phyloP scores from a whole-genome alignment of 169 alveolate species.

The Plasmodium gonderi region DNA sequence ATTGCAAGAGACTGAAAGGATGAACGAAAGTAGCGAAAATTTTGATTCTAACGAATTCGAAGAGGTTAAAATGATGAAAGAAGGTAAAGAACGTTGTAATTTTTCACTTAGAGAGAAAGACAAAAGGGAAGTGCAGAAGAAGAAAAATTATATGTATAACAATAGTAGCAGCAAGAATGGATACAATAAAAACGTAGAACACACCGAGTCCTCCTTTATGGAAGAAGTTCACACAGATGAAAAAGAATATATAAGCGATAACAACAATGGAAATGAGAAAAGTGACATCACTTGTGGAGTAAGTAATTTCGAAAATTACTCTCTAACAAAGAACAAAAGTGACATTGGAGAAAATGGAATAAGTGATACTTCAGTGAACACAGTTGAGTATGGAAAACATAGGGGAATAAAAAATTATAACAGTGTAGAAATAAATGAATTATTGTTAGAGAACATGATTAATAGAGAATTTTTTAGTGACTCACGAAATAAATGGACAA shows the following conservation, averaged over 20 bases:
- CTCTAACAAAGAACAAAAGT: not conserved
- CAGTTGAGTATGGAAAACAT: not conserved
- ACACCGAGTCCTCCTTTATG: not conserved
- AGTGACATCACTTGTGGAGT: not conserved
- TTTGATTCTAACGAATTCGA: no score
- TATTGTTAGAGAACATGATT: not conserved
- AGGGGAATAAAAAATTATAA: not conserved
- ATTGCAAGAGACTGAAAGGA: no score
- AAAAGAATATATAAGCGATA: not conserved
- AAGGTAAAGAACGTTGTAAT: no score
- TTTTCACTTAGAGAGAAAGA: not conserved
- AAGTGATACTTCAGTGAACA: not conserved
- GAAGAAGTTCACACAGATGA: not conserved
- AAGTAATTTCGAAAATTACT: not conserved
- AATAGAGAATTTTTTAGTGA: not conserved
- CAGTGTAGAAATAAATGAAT: no score
- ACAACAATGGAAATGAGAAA: not conserved
- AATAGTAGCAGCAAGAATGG: not conserved
- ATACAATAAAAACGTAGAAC: not conserved
- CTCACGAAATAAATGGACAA: not conserved
- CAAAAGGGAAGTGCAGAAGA: not conserved
- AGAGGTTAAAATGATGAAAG: no score
- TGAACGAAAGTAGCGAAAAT: no score
- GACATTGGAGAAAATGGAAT: not conserved
- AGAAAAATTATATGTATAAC: not conserved